Base-by-base conservation (phyloP, 2,329 filamentous ascomycete species). In the Diaporthe aspalathi region DNA sequence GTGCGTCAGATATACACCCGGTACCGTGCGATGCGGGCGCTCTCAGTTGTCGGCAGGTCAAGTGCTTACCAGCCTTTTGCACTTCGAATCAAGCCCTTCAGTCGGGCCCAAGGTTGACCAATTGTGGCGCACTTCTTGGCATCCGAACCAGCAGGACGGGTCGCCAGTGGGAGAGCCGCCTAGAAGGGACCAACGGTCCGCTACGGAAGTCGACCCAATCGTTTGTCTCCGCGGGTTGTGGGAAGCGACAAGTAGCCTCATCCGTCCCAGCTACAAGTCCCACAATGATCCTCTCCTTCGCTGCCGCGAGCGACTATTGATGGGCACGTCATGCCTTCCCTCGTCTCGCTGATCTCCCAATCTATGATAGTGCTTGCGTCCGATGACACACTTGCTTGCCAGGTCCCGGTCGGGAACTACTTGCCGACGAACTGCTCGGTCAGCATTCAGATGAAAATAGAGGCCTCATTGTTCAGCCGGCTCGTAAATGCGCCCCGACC, bases 111-210 rank as follows among this genome's bases (percentile, higher is more conserved):
- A 22, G 27, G 24, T 22, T 40, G 67, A 45, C 43, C 43, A 17
- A 50, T 32, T 22, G 22, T 43, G 54, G 49, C 29, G 29, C 5
- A 35, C 24, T 24, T 57, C 62, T 67, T 72, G 70, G 70, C 63
- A 63, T 52, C 71, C 47, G 63, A 66, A 68, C 71, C 71, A 71
- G 54, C 66, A 60, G 68, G 40, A 56, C 70, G 71, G 71, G 49
- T 70, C 71, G 52, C 68, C 70, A 72, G 63, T 52, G 47, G 47
- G 24, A 38, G 52, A 52, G 68, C 60, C 47, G 62, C 67, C 54
- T 45, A 66, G 24, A 63, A 40, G 65, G 54, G 45, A 32, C 52
- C 62, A 67, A 68, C 67, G 67, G 67, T 53, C 60, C 54, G 50
- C 43, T 38, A 38, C 32, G 29, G 29, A 24, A 27, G 45, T 43